phyloP scores from a whole-genome alignment of 768 basidiomycete genomes.

The Psilocybe sp. region DNA sequence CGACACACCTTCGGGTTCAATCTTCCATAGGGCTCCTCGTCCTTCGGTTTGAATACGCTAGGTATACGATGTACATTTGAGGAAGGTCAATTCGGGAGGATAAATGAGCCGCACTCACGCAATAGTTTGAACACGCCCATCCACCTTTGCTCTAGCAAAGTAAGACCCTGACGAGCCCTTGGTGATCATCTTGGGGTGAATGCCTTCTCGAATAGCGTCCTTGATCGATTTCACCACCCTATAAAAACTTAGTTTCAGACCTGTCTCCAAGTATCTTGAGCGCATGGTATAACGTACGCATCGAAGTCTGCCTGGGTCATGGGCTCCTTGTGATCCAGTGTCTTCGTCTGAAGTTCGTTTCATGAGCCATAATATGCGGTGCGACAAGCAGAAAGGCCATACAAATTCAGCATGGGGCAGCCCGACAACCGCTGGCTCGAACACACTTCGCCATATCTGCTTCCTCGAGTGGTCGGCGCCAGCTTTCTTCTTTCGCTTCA shows the following conservation, averaged over 20 bases:
- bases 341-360: slow-evolving; percentile 48
- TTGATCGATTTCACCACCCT: slow-evolving; percentile 66
- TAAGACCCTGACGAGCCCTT: slow-evolving; percentile 92
- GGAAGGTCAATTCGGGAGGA: background rate
- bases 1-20: slow-evolving; percentile 75
- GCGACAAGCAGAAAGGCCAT: slow-evolving; percentile 14
- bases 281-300: slow-evolving; percentile 43
- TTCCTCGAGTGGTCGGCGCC: slow-evolving; percentile 55
- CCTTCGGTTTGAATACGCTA: slow-evolving; percentile 91
- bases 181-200: slow-evolving; percentile 88
- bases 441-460: slow-evolving; percentile 79
- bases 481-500: slow-evolving; percentile 74
- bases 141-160: slow-evolving; percentile 82
- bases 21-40: slow-evolving; percentile 85
- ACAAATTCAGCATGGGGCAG: slow-evolving; percentile 34
- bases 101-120: slow-evolving; percentile 49
- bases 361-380: background rate
- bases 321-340: slow-evolving; percentile 75
- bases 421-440: slow-evolving; percentile 57
- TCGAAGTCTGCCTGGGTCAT: slow-evolving; percentile 76
- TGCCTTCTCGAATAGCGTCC: slow-evolving; percentile 68
- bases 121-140: slow-evolving; percentile 74
- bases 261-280: background rate
- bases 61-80: background rate
- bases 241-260: background rate